Evolutionary conservation across 441 rosid genomes (phyloP).

Genomic region (Raphanus hybrid): DNA sequence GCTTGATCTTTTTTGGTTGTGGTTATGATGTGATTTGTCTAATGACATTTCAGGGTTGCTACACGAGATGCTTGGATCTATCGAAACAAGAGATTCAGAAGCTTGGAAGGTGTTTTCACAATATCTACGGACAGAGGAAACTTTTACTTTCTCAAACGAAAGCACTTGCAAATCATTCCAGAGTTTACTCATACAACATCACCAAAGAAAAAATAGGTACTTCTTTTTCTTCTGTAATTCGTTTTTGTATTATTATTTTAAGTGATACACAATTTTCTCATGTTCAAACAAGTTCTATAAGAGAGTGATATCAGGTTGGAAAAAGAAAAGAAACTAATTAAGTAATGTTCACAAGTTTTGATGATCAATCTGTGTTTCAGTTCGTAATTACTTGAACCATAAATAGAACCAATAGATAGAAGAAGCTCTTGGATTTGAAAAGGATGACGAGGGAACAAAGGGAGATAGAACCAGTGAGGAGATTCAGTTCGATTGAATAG

Average conservation of each 20-base stretch:
- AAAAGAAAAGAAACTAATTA: neutral
- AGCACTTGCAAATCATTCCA: neutral
- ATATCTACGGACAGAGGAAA: neutral
- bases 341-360: neutral
- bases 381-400: neutral
- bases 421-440: no score
- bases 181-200: neutral
- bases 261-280: neutral
- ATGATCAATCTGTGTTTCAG: neutral
- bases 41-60: conserved; percentile 59
- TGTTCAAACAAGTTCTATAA: neutral
- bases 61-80: conserved; percentile 83
- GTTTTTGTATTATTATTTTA: no score
- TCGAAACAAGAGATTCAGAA: conserved; percentile 66
- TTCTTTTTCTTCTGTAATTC: neutral
- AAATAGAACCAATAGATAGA: no score
- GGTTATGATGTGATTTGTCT: neutral
- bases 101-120: conserved; percentile 72
- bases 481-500: neutral
- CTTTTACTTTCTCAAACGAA: neutral
- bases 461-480: neutral
- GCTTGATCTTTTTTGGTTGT: neutral
- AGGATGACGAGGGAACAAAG: neutral
- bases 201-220: neutral
- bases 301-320: neutral